Evolutionary conservation across 1,284 basidiomycete species (phyloP).

Genomic region (Malassezia slooffiae): DNA sequence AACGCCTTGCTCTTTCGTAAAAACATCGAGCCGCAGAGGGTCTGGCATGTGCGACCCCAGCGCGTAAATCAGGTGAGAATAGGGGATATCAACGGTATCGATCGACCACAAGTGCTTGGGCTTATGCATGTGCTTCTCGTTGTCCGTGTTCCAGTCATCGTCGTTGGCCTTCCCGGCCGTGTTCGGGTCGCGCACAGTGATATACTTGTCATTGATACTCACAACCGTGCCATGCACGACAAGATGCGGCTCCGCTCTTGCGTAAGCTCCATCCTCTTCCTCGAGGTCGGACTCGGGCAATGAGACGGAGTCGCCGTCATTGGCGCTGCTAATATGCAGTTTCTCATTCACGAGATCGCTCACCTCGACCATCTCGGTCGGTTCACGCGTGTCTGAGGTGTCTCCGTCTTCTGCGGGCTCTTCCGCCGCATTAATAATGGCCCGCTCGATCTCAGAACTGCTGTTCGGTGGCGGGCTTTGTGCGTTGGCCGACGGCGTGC

Average conservation of each 20-base stretch:
- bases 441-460: no score
- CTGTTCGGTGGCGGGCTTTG: no score
- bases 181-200: slow-evolving; percentile 27
- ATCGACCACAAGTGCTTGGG: slow-evolving; percentile 35
- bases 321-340: no score
- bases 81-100: slow-evolving; percentile 39
- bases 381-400: no score
- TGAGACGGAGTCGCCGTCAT: no score
- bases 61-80: slow-evolving; percentile 43
- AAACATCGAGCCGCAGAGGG: slow-evolving; percentile 37
- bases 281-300: no score
- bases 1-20: slow-evolving; percentile 32
- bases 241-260: slow-evolving; percentile 29
- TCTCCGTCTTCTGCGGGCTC: no score
- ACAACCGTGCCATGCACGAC: slow-evolving; percentile 38
- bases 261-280: slow-evolving; percentile 1
- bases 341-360: no score
- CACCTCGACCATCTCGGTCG: no score
- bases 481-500: no score
- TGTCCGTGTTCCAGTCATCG: neutral
- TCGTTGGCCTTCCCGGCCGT: neutral
- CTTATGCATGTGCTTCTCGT: neutral
- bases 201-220: slow-evolving; percentile 32
- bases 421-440: no score
- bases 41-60: slow-evolving; percentile 44